Base-by-base conservation (phyloP, 2,329 filamentous ascomycete genomes). In the Fusarium hostae region DNA sequence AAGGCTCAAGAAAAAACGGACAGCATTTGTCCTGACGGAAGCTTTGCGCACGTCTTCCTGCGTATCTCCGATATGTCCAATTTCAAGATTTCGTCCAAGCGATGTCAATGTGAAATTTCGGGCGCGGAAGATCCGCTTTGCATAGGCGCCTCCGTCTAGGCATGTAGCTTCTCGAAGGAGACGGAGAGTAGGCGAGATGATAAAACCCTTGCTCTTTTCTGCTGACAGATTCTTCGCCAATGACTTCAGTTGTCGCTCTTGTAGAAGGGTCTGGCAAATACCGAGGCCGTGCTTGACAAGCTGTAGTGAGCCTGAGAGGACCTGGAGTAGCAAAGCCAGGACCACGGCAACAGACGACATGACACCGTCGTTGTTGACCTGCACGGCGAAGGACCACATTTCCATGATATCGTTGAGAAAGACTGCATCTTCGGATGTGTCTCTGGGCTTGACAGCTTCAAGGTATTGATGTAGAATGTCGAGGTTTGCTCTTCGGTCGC, bases 181-280 rank as follows among this genome's bases (percentile, higher is more conserved):
- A 62, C 95, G 90, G 64, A 99, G 83, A 28, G 93, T 95, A 2
- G 96, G 95, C 5, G 94, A 96, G 67, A 98, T 95, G 64, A 98
- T 85, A 80, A 93, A 94, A 41, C 94, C 94, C 78, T 97, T 97
- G 51, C 90, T 87, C 80, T 94, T 95, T 28, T 93, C 91, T 0
- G 93, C 90, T 6, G 93, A 91, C 22, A 98, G 83, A 66, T 94
- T 94, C 66, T 91, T 90, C 35, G 93, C 90, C 28, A 98, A 83
- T 6, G 97, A 87, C 74, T 95, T 94, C 70, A 95, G 86, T 73
- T 97, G 94, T 30, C 91, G 89, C 71, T 92, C 92, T 76, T 94
- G 92, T 32, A 99, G 83, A 44, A 98, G 83, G 20, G 93, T 93
- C 72, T 93, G 92, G 79, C 94, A 94, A 51, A 99, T 86, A 34